These are phyloP conservation scores for Tuber umbilicatum DNA, from an alignment of 495 filamentous ascomycete genomes.

Conservation along the genomic window DNA sequence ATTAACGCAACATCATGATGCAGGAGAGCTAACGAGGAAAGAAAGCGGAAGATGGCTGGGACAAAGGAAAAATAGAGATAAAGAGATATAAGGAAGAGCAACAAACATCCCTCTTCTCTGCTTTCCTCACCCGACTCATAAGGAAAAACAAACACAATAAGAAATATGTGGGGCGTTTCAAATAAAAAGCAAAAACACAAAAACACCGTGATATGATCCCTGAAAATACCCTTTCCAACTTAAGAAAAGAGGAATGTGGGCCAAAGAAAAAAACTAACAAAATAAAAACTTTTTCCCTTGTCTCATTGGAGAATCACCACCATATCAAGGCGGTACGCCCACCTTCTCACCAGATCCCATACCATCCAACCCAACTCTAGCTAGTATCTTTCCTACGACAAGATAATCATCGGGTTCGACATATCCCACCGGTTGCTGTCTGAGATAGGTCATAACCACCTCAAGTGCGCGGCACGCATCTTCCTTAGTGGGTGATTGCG, in stretches of 20 bases:
- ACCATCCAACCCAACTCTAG: conserved; percentile 43
- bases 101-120: not conserved
- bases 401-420: conserved; percentile 78
- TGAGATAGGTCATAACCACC: conserved; percentile 76
- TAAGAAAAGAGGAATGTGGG: conserved; percentile 8
- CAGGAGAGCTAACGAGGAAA: not conserved
- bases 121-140: not conserved
- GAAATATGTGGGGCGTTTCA: conserved; percentile 16
- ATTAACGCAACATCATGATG: not conserved
- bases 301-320: not conserved
- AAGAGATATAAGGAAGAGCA: conserved; percentile 10
- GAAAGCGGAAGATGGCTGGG: not conserved
- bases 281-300: conserved; percentile 4
- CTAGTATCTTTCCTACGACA: conserved; percentile 64
- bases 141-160: conserved; percentile 29
- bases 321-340: not conserved
- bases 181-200: conserved; percentile 23
- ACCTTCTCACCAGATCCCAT: not conserved
- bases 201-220: conserved; percentile 11
- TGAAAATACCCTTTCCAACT: not conserved
- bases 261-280: conserved; percentile 8
- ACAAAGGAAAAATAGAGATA: not conserved
- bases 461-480: conserved; percentile 82
- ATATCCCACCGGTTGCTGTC: conserved; percentile 60
- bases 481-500: conserved; percentile 70